Evolutionary conservation across 1,139 yeast genomes (phyloP).

Genomic region (Lodderomyces pseudojiufengensis): DNA sequence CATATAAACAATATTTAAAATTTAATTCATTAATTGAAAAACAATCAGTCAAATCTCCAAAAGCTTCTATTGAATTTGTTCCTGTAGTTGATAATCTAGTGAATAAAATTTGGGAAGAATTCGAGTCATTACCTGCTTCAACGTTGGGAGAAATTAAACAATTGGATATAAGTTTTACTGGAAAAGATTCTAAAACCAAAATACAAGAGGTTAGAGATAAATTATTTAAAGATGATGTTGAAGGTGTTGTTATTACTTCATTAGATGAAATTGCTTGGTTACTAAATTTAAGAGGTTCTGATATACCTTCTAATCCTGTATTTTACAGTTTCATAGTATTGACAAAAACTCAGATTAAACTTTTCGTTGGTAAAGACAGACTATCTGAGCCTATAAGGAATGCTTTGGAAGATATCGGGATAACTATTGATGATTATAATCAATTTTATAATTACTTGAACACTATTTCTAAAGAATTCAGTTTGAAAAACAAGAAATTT

Average conservation of each 20-base stretch:
- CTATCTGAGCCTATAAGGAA: conserved; percentile 30
- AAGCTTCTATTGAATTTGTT: conserved; percentile 53
- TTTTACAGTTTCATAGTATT: conserved; percentile 78
- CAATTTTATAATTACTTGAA: conserved; percentile 53
- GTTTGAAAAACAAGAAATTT: conserved; percentile 39
- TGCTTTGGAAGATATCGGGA: conserved; percentile 34
- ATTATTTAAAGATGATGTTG: conserved; percentile 40
- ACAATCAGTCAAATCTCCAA: conserved; percentile 16
- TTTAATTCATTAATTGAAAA: conserved; percentile 22
- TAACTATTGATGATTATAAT: conserved; percentile 51
- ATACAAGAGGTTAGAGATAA: conserved; percentile 41
- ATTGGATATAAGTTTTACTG: conserved; percentile 45
- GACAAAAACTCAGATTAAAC: conserved; percentile 43
- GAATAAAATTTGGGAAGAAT: conserved; percentile 67
- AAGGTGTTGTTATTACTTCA: conserved; percentile 60
- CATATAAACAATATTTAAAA: conserved; percentile 38
- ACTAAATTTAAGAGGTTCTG: conserved; percentile 76
- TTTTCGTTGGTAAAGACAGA: conserved; percentile 44
- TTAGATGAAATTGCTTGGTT: conserved; percentile 91
- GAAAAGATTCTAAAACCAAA: conserved; percentile 45
- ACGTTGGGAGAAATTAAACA: conserved; percentile 35
- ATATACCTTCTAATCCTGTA: conserved; percentile 84
- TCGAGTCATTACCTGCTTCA: conserved; percentile 48
- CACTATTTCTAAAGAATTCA: conserved; percentile 39
- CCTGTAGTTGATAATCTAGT: conserved; percentile 69